These are phyloP conservation scores for Suillus placidus DNA, from an alignment of 768 basidiomycete genomes.

Conservation along the genomic window DNA sequence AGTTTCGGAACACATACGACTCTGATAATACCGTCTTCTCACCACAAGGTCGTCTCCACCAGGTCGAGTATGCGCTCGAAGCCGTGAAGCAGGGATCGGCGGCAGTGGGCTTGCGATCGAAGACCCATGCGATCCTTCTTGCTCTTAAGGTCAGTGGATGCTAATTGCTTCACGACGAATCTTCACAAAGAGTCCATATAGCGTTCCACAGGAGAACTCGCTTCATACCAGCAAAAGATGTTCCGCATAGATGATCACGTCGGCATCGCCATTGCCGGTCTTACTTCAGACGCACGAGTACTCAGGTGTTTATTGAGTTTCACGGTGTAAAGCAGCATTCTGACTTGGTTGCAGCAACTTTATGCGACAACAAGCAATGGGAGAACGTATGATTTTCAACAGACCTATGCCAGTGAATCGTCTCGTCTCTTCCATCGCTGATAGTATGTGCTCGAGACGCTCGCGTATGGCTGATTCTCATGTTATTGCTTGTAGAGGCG, in stretches of 20 bases:
- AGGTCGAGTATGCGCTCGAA: conserved; percentile 98
- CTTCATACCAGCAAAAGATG: conserved; percentile 99
- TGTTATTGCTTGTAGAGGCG: conserved; percentile 63
- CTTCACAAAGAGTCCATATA: conserved; percentile 35
- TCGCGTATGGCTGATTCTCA: conserved; percentile 8
- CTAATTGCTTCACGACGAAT: background rate
- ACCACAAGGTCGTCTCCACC: conserved; percentile 94
- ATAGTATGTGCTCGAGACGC: conserved; percentile 63
- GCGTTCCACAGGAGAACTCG: conserved; percentile 97
- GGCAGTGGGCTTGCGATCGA: conserved; percentile 94
- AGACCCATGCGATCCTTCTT: conserved; percentile 90
- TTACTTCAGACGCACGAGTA: conserved; percentile 97
- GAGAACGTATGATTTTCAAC: conserved; percentile 92
- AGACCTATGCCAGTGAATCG: conserved; percentile 93
- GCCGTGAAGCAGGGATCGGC: conserved; percentile 99
- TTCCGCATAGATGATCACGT: conserved; percentile 99
- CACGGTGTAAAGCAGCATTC: conserved; percentile 1
- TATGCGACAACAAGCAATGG: conserved; percentile 99
- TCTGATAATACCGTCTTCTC: conserved; percentile 98
- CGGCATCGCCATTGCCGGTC: conserved; percentile 99
- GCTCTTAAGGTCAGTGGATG: conserved; percentile 77
- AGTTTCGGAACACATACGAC: conserved; percentile 98
- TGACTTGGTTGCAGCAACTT: conserved; percentile 71
- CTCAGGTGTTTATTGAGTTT: conserved; percentile 60
- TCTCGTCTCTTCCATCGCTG: conserved; percentile 90